Percentiles rank a stretch among this genome's conserved stretches.
These are phyloP conservation scores for Rosa rugosa DNA, from an alignment of 306 rosid genomes.

Conservation along the genomic window DNA sequence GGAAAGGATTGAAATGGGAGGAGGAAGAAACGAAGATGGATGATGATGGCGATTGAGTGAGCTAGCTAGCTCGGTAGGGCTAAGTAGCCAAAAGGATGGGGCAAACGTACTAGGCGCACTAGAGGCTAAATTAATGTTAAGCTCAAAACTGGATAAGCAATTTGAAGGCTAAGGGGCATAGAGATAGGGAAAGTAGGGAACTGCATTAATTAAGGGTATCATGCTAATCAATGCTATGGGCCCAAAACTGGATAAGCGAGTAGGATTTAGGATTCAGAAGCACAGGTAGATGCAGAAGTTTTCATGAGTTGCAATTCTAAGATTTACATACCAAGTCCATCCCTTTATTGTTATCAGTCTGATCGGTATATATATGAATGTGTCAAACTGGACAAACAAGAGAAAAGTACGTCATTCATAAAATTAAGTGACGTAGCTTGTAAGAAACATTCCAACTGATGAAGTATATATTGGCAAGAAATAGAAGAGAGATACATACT, in stretches of 20 bases:
- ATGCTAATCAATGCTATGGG: not conserved
- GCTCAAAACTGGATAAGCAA: not conserved
- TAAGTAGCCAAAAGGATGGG: not conserved
- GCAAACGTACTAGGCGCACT: not conserved
- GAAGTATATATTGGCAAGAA: not conserved
- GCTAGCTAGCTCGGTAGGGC: too few species aligned
- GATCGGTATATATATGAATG: not conserved
- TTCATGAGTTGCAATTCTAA: not conserved
- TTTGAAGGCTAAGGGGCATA: not conserved
- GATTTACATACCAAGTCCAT: not conserved
- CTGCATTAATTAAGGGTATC: not conserved
- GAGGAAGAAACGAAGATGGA: not conserved
- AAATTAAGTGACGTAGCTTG: not conserved
- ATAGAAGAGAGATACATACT: not conserved
- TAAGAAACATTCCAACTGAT: not conserved
- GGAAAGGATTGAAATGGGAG: too few species aligned
- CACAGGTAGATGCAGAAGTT: not conserved
- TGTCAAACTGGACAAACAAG: not conserved
- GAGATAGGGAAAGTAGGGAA: not conserved
- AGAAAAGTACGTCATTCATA: not conserved
- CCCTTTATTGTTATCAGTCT: not conserved
- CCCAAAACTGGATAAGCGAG: not conserved
- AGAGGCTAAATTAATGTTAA: not conserved
- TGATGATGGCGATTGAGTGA: not conserved
- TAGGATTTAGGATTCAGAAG: not conserved